Evolutionary conservation across 2,329 filamentous ascomycete genomes (phyloP), one percentile per base, ranked within the genome.

Genomic region (Diaporthe humulicola): DNA sequence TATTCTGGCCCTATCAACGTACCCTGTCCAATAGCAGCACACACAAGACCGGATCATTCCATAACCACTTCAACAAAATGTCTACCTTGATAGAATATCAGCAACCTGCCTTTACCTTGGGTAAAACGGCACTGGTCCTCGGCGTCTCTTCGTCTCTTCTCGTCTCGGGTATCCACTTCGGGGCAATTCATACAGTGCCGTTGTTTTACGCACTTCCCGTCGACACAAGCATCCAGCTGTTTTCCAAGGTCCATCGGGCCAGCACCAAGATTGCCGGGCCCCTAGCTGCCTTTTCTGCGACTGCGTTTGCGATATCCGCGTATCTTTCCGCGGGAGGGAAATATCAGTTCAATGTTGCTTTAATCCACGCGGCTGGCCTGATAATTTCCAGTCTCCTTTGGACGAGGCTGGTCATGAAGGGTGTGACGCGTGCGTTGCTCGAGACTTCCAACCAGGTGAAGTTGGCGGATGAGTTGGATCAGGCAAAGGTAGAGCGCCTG

Each of bases 111-210:
- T 10, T 38, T n/a, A 15, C 33, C 22, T 22, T 38, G 56, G 56
- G 33, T 25, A 14, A 6, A 4, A 38, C 56, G 25, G 33, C 30
- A 25, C 33, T 58, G 38, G 8, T 73, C 33, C 57, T 73, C 8
- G 58, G 58, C 58, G n/a, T 73, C 70, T 52, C 58, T 7, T 66
- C 70, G 3, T 56, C 58, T 17, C 48, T 73, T 28, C 30, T 73
- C 8, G 57, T 73, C 22, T 42, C 70, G 12, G 57, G 70, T 19
- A 57, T 66, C 48, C 61, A 73, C 48, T 52, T 73, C 25, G 58
- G 57, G n/a, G 42, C 70, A 33, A 19, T 66, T 22, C 58, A 66
- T n/a, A 56, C 45, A 2, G 25, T 66, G n/a, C 70, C 70, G 36
- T 40, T 56, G 15, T 17, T 66, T 12, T 45, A 25, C 19, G 9